A percentile compares a stretch with the other conserved stretches of the same genome.
These are phyloP conservation scores for Bjerkandera adusta DNA, from an alignment of 1,284 basidiomycete species.

Conservation along the genomic window DNA sequence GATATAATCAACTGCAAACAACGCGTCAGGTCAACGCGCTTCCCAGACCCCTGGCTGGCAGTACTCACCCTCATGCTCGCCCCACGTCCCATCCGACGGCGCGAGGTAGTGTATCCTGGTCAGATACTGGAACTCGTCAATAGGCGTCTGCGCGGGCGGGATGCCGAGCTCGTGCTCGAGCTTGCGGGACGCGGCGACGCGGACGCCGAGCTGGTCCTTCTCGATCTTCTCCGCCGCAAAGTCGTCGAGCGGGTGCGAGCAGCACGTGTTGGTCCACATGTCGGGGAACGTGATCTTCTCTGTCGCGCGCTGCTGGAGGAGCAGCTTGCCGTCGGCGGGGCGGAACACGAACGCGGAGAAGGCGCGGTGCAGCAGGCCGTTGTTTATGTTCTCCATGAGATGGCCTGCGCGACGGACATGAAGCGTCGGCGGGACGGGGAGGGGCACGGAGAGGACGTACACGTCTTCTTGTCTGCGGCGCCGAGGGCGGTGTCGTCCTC, in stretches of 20 bases:
- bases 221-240: constrained; percentile 82
- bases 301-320: constrained; percentile 91
- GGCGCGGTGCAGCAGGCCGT: constrained; percentile 94
- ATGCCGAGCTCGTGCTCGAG: constrained; percentile 98
- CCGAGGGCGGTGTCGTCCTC: constrained; percentile 88
- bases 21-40: constrained; percentile 14
- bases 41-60: constrained; percentile 1
- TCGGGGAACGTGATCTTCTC: constrained; percentile 99
- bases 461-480: constrained; percentile 96
- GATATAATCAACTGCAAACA: constrained; percentile 91
- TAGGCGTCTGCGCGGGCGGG: constrained; percentile 70
- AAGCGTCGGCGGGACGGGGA: background rate
- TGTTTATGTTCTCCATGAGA: constrained; percentile 96
- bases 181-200: constrained; percentile 90
- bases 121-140: constrained; percentile 92
- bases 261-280: constrained; percentile 99
- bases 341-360: constrained; percentile 98
- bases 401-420: constrained; percentile 64
- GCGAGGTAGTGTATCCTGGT: constrained; percentile 98
- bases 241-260: constrained; percentile 95
- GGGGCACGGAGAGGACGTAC: constrained; percentile 44
- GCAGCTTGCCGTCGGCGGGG: constrained; percentile 90
- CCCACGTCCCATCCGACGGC: constrained; percentile 91
- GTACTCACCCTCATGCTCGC: constrained; percentile 93
- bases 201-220: constrained; percentile 81